Conservation (phyloP, 2,329 filamentous ascomycete species). For the Arthrobotrys megalospora region DNA sequence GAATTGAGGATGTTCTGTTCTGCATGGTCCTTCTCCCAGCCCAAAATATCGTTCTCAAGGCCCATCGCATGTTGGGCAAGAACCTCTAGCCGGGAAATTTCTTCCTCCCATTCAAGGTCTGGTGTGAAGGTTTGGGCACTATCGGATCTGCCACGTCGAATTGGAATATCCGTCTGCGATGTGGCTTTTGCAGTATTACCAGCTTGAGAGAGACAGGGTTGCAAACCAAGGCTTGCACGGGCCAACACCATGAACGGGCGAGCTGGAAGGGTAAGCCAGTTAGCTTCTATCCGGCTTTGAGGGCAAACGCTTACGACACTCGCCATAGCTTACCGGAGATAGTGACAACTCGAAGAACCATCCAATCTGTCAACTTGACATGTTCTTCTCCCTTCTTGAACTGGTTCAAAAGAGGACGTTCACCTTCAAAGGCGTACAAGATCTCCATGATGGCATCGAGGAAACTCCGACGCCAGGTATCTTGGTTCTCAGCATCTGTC, state of each 20-base stretch:
- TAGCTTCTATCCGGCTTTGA: slow-evolving; percentile 20
- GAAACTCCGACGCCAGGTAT: slow-evolving; percentile 62
- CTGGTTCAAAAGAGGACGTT: slow-evolving; percentile 62
- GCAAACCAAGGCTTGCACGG: slow-evolving; percentile 63
- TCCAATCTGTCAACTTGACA: slow-evolving; percentile 63
- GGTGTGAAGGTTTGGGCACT: slow-evolving; percentile 55
- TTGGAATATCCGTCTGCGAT: slow-evolving; percentile 1
- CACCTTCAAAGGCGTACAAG: slow-evolving; percentile 62
- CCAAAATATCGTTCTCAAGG: slow-evolving; percentile 64
- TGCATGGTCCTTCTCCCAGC: slow-evolving; percentile 64
- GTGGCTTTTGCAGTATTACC: slow-evolving; percentile 61
- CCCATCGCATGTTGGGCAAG: slow-evolving; percentile 63
- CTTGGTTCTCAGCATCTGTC: slow-evolving; percentile 29
- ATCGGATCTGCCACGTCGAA: slow-evolving; percentile 47
- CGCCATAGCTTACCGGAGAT: slow-evolving; percentile 63
- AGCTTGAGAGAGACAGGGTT: slow-evolving; percentile 58
- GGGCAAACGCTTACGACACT: neutral
- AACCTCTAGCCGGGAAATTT: slow-evolving; percentile 62
- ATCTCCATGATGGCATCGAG: slow-evolving; percentile 63
- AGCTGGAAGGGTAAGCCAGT: slow-evolving; percentile 40
- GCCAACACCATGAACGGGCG: slow-evolving; percentile 64
- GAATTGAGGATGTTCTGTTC: slow-evolving; percentile 63
- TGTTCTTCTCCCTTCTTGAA: slow-evolving; percentile 47
- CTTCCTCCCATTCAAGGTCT: slow-evolving; percentile 59
- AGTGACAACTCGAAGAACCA: slow-evolving; percentile 64